Conservation (phyloP, 2,329 filamentous ascomycete genomes). For the Coniochaeta sp. region DNA sequence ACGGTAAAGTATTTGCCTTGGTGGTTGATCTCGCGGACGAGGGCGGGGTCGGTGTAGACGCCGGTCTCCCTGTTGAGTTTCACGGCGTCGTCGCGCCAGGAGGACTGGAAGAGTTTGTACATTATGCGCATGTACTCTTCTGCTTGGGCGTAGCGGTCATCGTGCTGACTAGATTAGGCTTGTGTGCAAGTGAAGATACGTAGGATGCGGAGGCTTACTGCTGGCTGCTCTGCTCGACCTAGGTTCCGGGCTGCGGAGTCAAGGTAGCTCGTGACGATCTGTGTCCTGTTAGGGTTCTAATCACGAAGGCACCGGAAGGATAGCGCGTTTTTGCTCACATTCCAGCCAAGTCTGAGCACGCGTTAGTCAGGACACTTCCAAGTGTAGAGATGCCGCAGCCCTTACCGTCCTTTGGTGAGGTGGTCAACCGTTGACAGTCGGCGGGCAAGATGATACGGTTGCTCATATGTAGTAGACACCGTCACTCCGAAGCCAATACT, state of each 20-base stretch:
- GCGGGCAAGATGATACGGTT: conserved; percentile 59
- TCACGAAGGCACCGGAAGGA: conserved; percentile 18
- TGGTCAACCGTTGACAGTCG: conserved; percentile 62
- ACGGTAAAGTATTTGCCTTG: conserved; percentile 46
- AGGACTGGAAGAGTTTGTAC: conserved; percentile 43
- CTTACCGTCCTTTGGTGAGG: conserved; percentile 50
- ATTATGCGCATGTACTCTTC: conserved; percentile 55
- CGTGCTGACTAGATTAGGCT: conserved; percentile 46
- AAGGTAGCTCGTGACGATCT: conserved; percentile 60
- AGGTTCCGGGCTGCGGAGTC: conserved; percentile 60
- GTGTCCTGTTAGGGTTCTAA: not conserved
- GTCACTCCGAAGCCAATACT: conserved; percentile 64
- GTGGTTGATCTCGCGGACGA: conserved; percentile 54
- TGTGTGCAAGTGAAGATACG: not conserved
- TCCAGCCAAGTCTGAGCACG: conserved; percentile 33
- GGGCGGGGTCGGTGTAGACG: conserved; percentile 48
- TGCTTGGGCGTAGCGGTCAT: conserved; percentile 52
- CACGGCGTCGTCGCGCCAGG: conserved; percentile 51
- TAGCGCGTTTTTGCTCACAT: conserved; percentile 20
- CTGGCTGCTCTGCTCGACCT: conserved; percentile 45
- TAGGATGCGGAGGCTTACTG: conserved; percentile 33
- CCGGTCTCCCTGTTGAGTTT: conserved; percentile 43
- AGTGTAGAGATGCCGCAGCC: not conserved
- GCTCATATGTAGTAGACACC: conserved; percentile 60
- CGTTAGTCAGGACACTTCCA: not conserved